Evolutionary conservation across 345 rosid species (phyloP).

Genomic region (Citrus mangshanensis): DNA sequence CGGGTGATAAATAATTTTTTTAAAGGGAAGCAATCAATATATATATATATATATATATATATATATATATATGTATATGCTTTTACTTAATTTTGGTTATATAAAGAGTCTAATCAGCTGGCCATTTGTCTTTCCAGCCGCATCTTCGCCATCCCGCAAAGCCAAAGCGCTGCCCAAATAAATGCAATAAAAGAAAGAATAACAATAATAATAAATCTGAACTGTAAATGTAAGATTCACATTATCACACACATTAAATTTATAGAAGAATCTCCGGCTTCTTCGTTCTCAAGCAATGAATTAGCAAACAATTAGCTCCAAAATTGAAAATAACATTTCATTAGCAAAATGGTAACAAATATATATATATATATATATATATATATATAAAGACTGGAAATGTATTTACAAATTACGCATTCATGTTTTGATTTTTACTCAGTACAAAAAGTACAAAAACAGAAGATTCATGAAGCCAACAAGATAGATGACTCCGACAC

Average conservation of each 20-base stretch:
- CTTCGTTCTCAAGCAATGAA: not conserved
- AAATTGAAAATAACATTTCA: not conserved
- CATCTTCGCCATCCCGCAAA: too few relatives aligned
- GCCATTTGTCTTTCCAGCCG: slow-evolving; percentile 28
- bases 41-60: too few relatives aligned
- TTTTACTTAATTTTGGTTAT: not conserved
- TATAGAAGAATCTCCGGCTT: not conserved
- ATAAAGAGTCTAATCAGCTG: slow-evolving; percentile 8
- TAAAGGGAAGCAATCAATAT: too few relatives aligned
- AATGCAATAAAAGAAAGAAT: too few relatives aligned
- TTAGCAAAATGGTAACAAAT: not conserved
- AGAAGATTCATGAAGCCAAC: slow-evolving; percentile 18
- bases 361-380: not conserved
- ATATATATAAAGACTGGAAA: not conserved
- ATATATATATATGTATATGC: too few relatives aligned
- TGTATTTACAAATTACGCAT: not conserved
- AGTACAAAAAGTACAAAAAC: slow-evolving; percentile 6
- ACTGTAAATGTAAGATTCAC: too few relatives aligned
- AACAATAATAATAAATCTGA: too few relatives aligned
- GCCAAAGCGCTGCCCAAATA: too few relatives aligned
- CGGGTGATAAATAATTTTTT: not conserved
- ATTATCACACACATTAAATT: too few relatives aligned
- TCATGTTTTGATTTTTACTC: not conserved
- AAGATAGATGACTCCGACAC: slow-evolving; percentile 14
- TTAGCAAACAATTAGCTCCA: not conserved